These are phyloP conservation scores for Leptographium procerum DNA, from an alignment of 2,329 filamentous ascomycete genomes.

Conservation along the genomic window DNA sequence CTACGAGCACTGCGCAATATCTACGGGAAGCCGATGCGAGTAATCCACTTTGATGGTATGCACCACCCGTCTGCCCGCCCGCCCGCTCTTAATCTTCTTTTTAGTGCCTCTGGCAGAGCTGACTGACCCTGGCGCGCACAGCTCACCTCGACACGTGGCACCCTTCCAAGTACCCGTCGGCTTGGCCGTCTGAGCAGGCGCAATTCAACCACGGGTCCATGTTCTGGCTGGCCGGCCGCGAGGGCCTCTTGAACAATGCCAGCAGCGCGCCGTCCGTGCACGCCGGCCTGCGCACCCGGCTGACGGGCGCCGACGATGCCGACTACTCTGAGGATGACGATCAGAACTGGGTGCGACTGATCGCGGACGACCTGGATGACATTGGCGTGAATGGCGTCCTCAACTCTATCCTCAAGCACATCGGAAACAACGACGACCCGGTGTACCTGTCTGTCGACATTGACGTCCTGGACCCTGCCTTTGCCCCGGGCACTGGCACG, in stretches of 20 bases:
- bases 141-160: slow-evolving; percentile 78
- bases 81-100: not conserved
- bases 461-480: slow-evolving; percentile 25
- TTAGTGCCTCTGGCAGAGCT: not conserved
- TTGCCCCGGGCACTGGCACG: slow-evolving; percentile 54
- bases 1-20: slow-evolving; percentile 53
- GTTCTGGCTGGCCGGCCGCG: slow-evolving; percentile 79
- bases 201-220: slow-evolving; percentile 83
- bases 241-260: slow-evolving; percentile 65
- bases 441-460: slow-evolving; percentile 37
- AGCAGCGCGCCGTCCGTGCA: slow-evolving; percentile 62
- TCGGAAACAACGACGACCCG: slow-evolving; percentile 61
- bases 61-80: no score
- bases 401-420: slow-evolving; percentile 54
- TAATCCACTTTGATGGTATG: slow-evolving; percentile 59
- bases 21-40: slow-evolving; percentile 51
- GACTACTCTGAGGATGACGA: slow-evolving; percentile 62
- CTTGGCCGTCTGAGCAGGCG: slow-evolving; percentile 58
- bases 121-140: slow-evolving; percentile 6
- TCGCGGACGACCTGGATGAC: slow-evolving; percentile 81
- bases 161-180: slow-evolving; percentile 65
- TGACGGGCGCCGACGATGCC: slow-evolving; percentile 52
- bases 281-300: slow-evolving; percentile 67
- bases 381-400: slow-evolving; percentile 65
- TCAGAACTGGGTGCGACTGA: slow-evolving; percentile 71